Base-by-base conservation (phyloP, 73 alveolate species). In the Paramecium primaurelia region DNA sequence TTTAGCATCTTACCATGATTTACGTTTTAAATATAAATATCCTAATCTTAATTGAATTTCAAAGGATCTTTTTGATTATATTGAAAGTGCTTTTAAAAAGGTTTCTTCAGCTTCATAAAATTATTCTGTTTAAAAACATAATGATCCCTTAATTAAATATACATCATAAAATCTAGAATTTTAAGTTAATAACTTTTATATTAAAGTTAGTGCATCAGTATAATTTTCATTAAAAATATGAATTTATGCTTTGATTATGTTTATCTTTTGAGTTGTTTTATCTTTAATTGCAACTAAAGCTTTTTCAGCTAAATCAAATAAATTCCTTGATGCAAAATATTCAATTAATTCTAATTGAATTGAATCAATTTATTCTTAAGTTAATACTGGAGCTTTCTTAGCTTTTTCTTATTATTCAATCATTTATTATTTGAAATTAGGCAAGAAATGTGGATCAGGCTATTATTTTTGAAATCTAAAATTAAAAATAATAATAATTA, bases 1-100 rank as follows among this genome's bases (percentile, higher is more conserved):
- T 84, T 93, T 93, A 49, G 99, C 99, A 59, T 97, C 99, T 40
- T 86, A 92, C 99, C 98, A 97, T 1, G 98, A 96, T 88, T 97
- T 94, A 54, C 97, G 84, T 58, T 95, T 92, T 26, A 95, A 92
- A 83, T 96, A 98, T 25, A 96, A 84, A 16, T 94, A 89, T 4
- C 99, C 99, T 14, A 98, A 94, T 47, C 99, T 75, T 37, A 96
- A 83, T 42, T 88, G 60, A 85, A 98, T 93, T 59, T 92, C 94
- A 49, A 69, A 86, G 0, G 71, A 25, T 47, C 84, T 89, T 37
- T 89, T 38, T 6, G 51, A 45, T 37, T 68, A 45, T 10, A 89
- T 71, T 26, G 86, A 71, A 42, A 89, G 83, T 26, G 94, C 94
- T 18, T 83, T 64, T 45, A 89, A 54, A 58, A 89, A 89, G 6